A percentile compares a stretch with the other conserved stretches of the same genome.
These are phyloP conservation scores for Phytophthora europaea DNA, from an alignment of 352 stramenopile species.

Conservation along the genomic window DNA sequence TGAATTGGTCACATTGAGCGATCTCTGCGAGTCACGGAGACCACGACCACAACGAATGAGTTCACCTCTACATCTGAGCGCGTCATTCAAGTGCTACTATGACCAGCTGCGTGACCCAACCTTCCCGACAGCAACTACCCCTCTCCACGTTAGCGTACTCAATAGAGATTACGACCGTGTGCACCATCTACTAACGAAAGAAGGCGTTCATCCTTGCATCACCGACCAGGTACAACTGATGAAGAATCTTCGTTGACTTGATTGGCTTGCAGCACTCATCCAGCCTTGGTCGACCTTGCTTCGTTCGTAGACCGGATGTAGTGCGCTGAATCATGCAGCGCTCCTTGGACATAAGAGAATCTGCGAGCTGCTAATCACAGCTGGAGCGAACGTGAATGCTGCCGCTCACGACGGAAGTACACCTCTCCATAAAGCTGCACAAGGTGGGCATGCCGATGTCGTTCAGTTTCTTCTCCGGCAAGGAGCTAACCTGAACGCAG, in stretches of 20 bases:
- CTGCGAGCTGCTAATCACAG: constrained; percentile 38
- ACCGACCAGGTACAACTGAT: constrained; percentile 38
- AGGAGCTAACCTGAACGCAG: constrained; percentile 19
- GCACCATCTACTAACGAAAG: constrained; percentile 23
- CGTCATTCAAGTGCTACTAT: constrained; percentile 47
- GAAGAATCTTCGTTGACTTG: not conserved
- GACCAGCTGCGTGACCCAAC: constrained; percentile 31
- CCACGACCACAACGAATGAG: constrained; percentile 16
- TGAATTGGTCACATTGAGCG: no score
- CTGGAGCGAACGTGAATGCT: constrained; percentile 31
- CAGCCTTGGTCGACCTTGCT: not conserved
- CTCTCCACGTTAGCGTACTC: constrained; percentile 43
- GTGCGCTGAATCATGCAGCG: constrained; percentile 45
- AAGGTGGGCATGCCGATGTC: constrained; percentile 33
- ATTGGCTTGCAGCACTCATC: not conserved
- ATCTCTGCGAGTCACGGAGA: no score
- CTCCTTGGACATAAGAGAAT: constrained; percentile 43
- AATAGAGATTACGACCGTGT: constrained; percentile 36
- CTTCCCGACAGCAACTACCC: constrained; percentile 29
- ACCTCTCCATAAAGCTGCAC: constrained; percentile 55
- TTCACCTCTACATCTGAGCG: constrained; percentile 34
- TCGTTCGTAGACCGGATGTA: constrained; percentile 37
- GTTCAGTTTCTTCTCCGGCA: constrained; percentile 37
- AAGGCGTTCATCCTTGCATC: constrained; percentile 1
- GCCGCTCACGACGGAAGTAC: constrained; percentile 28